Base-by-base conservation (phyloP, 2,329 filamentous ascomycete species). In the Camillea tinctor region DNA sequence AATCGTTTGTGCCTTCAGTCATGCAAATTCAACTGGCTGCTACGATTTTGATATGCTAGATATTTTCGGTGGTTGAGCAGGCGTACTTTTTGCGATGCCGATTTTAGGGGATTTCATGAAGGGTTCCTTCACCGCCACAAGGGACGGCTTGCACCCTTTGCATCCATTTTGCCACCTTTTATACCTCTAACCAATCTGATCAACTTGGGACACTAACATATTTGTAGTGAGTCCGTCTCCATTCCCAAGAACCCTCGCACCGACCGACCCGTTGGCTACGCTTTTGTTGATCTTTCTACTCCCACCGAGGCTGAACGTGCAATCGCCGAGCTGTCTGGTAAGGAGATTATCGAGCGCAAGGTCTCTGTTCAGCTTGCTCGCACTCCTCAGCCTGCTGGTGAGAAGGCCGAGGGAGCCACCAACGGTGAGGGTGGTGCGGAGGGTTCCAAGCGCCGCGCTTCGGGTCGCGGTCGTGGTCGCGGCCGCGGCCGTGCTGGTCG, bases 181-280 rank as follows among this genome's bases (percentile, higher is more conserved):
- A 30, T 7, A 4, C 48, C 50, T 58, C 26, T 26, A 51, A 15
- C 40, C 23, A 30, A 40, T n/a, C n/a, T n/a, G n/a, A 52, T 30
- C n/a, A 49, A 9, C 17, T 52, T 15, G 21, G 36, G n/a, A n/a
- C 17, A 58, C 64, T 71, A 60, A 69, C 50, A 6, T n/a, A 13
- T 54, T 30, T 54, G 59, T 69, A 98, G 95, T 80, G 95, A 99
- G 85, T 96, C 92, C 79, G 94, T 94, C 79, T 98, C 95, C 72
- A 99, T 99, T 80, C 95, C 95, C 70, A 97, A 96, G 87, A 98
- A 99, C 85, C 95, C 95, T 76, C 94, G 95, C 79, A 99, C 94
- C 80, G 94, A 93, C 80, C 94, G 95, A 77, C 94, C 95, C 67
- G 95, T 99, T 77, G 95, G 95, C 75, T 99, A 98, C 80, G 95